Conservation (phyloP, 495 filamentous ascomycete species). For the Penicillium cosmopolitanum region DNA sequence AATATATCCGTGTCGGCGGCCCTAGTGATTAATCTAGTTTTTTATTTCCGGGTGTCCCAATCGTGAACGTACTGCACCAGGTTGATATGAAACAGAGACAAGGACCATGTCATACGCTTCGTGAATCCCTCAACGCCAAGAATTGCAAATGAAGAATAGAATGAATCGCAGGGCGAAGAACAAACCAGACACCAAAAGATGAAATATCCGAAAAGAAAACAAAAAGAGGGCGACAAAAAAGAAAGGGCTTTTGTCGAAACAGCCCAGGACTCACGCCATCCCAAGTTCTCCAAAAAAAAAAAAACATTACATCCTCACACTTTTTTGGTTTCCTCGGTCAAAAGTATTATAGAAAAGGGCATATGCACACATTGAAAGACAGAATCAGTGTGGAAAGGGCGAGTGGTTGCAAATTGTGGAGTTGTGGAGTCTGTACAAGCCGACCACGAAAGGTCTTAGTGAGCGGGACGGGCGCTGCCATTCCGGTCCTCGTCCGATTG, state of each 20-base stretch:
- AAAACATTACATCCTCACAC: conserved; percentile 21
- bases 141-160: conserved; percentile 10
- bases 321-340: conserved; percentile 19
- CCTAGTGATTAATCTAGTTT: conserved; percentile 36
- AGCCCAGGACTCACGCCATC: conserved; percentile 9
- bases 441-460: conserved; percentile 13
- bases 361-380: conserved; percentile 34
- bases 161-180: conserved; percentile 20
- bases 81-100: conserved; percentile 32
- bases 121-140: conserved; percentile 31
- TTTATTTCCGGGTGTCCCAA: conserved; percentile 32
- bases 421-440: conserved; percentile 20
- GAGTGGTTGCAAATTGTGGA: conserved; percentile 20
- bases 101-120: conserved; percentile 32
- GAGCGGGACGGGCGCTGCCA: conserved; percentile 30
- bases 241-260: conserved; percentile 14
- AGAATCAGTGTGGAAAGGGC: conserved; percentile 24
- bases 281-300: conserved; percentile 15
- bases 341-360: conserved; percentile 18
- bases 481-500: conserved; percentile 56
- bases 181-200: conserved; percentile 11
- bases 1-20: conserved; percentile 27
- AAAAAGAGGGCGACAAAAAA: conserved; percentile 16
- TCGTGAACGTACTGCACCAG: conserved; percentile 23
- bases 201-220: conserved; percentile 20